phyloP scores from a whole-genome alignment of 1,284 basidiomycete species.

The Apiotrichum laibachii region DNA sequence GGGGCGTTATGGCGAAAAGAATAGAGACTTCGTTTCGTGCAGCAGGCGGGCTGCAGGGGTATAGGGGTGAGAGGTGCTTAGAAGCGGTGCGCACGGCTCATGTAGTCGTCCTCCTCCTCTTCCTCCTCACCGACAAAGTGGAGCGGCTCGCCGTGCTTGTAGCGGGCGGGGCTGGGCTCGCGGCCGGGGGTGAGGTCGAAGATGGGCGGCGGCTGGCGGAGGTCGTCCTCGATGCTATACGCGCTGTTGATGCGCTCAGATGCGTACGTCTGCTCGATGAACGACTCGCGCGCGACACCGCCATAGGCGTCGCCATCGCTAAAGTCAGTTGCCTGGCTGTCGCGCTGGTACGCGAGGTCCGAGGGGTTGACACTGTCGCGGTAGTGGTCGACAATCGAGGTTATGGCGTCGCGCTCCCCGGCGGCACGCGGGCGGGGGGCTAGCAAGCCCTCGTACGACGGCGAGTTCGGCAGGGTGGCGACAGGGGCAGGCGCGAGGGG shows the following conservation, averaged over 20 bases:
- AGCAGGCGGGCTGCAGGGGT: neutral
- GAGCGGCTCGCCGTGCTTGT: slow-evolving; percentile 79
- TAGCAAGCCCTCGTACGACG: slow-evolving; percentile 15
- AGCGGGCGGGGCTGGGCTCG: slow-evolving; percentile 65
- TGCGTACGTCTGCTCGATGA: slow-evolving; percentile 18
- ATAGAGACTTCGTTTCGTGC: neutral
- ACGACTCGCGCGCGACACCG: slow-evolving; percentile 16
- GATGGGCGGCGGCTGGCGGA: slow-evolving; percentile 40
- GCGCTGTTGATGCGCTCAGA: slow-evolving; percentile 18
- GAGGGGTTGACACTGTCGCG: slow-evolving; percentile 2
- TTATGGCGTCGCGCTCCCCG: slow-evolving; percentile 16
- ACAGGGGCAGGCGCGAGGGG: neutral
- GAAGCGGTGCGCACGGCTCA: neutral
- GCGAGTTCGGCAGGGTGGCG: slow-evolving; percentile 1
- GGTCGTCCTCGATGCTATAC: slow-evolving; percentile 14
- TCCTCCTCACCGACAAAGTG: slow-evolving; percentile 52
- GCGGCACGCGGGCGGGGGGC: slow-evolving; percentile 14
- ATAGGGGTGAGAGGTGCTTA: neutral
- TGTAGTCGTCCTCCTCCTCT: slow-evolving; percentile 1
- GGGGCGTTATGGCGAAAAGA: neutral
- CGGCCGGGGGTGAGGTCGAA: slow-evolving; percentile 56
- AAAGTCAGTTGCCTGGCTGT: slow-evolving; percentile 5
- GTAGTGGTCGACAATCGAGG: slow-evolving; percentile 25
- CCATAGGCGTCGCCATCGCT: slow-evolving; percentile 14
- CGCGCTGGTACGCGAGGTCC: slow-evolving; percentile 1